Conservation (phyloP, 73 alveolate species). For the Urostyla sp. region DNA sequence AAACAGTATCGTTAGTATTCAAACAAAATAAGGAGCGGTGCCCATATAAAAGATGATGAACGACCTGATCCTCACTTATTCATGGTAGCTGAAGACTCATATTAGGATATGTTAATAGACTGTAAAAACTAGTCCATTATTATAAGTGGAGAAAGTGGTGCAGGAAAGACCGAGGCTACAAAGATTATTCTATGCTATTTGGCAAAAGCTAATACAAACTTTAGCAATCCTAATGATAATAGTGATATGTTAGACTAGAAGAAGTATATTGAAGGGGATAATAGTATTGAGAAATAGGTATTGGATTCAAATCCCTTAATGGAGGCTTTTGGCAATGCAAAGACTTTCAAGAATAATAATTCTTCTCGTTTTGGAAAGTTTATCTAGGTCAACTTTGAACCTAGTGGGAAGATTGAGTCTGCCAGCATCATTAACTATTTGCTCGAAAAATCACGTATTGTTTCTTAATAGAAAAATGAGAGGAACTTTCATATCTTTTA, state of each 20-base stretch:
- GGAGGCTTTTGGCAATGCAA: slow-evolving; percentile 99
- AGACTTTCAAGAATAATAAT: slow-evolving; percentile 90
- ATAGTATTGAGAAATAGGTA: slow-evolving; percentile 91
- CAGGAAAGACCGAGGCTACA: slow-evolving; percentile 98
- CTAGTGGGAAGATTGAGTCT: slow-evolving; percentile 84
- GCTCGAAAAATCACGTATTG: slow-evolving; percentile 93
- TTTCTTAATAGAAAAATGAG: slow-evolving; percentile 80
- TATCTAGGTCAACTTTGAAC: slow-evolving; percentile 93
- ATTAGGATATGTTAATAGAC: slow-evolving; percentile 81
- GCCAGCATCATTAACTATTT: slow-evolving; percentile 91
- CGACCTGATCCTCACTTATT: slow-evolving; percentile 92
- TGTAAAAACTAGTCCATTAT: slow-evolving; percentile 89
- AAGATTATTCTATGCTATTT: slow-evolving; percentile 89
- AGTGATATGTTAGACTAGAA: slow-evolving; percentile 64
- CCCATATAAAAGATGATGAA: slow-evolving; percentile 48
- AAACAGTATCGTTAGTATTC: slow-evolving; percentile 76
- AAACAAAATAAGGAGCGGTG: slow-evolving; percentile 50
- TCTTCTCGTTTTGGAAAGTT: slow-evolving; percentile 98
- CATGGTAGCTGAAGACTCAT: slow-evolving; percentile 93
- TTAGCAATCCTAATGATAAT: slow-evolving; percentile 15
- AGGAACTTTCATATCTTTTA: slow-evolving; percentile 95
- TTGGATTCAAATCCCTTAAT: slow-evolving; percentile 97
- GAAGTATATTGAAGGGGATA: slow-evolving; percentile 56
- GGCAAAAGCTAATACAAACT: slow-evolving; percentile 75
- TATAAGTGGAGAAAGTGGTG: slow-evolving; percentile 98